Base-by-base conservation (phyloP, 1,139 yeast species). In the Taiozyma onychis region DNA sequence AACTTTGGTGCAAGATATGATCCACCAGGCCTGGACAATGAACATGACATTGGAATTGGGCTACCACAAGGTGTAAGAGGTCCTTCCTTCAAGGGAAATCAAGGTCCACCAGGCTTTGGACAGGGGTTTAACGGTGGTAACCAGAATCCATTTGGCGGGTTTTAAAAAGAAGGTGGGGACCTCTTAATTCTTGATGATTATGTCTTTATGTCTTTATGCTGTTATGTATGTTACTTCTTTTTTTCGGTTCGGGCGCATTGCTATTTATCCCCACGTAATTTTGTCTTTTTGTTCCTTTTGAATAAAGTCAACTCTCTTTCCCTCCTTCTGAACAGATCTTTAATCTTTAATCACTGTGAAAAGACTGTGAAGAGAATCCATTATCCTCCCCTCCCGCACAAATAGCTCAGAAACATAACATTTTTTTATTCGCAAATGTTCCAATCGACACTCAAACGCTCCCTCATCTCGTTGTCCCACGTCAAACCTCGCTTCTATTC, bases 1-100 rank as follows among this genome's bases (percentile, higher is more conserved):
- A 24, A 51, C 42, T 9, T 74, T 1, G 83, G 83, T 1, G 79
- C 83, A 4, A 64, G 84, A 44, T 78, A 66, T 54, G 84, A 78
- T 58, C 83, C 79, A 54, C 86, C 86, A 0, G 65, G 71, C 48
- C 69, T 74, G 3, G 75, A 70, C 43, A 76, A 73, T 46, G 74
- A 75, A 54, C 76, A 72, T 34, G 62, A 68, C 41, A 58, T 74
- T 44, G 81, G 82, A 0, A 65, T 65, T 53, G 82, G 82, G 0
- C 65, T 78, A n/a, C 82, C 83, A 0, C 75, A 76, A 2, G 67
- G 69, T 24, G 60, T 54, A 13, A 50, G 47, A 18, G 55, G 56
- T 4, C 50, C 48, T 26, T 45, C 24, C 24, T 14, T 14, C 9
- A 21, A 22, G 34, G 10, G 34, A 32, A 9, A 37, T 42, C 22